A percentile compares a stretch with the other conserved stretches of the same genome.
Conservation (phyloP, 2,329 filamentous ascomycete genomes). For the Penicillium carneum region DNA sequence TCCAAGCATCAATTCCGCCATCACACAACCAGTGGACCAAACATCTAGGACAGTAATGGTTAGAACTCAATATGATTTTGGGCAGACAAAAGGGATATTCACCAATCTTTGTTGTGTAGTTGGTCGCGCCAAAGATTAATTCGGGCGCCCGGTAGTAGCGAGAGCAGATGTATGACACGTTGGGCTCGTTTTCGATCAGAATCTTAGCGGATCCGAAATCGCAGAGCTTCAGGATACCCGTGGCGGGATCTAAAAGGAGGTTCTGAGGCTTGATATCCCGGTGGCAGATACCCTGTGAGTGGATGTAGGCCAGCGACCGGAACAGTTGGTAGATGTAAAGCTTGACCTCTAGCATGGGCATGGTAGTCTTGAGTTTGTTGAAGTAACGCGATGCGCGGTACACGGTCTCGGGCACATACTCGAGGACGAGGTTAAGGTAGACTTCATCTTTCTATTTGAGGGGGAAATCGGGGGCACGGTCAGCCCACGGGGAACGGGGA, state of each 20-base stretch:
- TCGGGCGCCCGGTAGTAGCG: slow-evolving; percentile 98
- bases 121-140: slow-evolving; percentile 97
- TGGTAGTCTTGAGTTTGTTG: slow-evolving; percentile 99
- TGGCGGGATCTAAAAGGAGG: slow-evolving; percentile 87
- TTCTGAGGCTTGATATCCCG: slow-evolving; percentile 99
- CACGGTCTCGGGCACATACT: slow-evolving; percentile 97
- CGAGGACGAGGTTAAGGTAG: slow-evolving; percentile 96
- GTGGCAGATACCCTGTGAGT: slow-evolving; percentile 98
- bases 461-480: slow-evolving; percentile 9
- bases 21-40: slow-evolving; percentile 98
- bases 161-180: slow-evolving; percentile 99
- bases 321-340: slow-evolving; percentile 99
- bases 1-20: slow-evolving; percentile 98
- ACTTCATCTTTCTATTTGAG: slow-evolving; percentile 86
- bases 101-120: slow-evolving; percentile 99
- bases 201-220: slow-evolving; percentile 99
- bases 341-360: slow-evolving; percentile 98
- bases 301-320: slow-evolving; percentile 96
- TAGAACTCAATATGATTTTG: background rate
- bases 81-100: slow-evolving; percentile 50
- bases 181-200: slow-evolving; percentile 96
- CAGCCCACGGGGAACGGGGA: slow-evolving; percentile 17
- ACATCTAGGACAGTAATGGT: slow-evolving; percentile 70
- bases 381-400: slow-evolving; percentile 98
- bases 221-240: slow-evolving; percentile 92